Base-by-base conservation (phyloP, 2,329 filamentous ascomycete species). In the Xylaria sp. region DNA sequence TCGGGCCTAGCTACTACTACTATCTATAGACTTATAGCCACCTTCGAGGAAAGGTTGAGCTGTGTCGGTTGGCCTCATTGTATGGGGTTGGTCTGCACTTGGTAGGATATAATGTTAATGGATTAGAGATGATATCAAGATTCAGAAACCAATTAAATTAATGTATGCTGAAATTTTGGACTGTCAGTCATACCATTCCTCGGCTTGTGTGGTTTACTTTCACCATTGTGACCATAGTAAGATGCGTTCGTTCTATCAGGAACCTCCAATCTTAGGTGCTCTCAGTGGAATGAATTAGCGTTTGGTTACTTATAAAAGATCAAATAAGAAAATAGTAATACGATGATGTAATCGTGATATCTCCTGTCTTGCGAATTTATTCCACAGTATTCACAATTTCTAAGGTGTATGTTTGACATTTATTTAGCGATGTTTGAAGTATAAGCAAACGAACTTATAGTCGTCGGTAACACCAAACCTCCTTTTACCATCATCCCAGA, bases 81-180 rank as follows among this genome's bases (percentile, higher is more conserved):
- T 60, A 62, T 62, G 64, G 47, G 64, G 57, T 64, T 40, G 54
- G 51, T 37, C 61, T 63, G 37, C 44, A 35, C 29, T 68, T 68
- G 61, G 69, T 68, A 67, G 61, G 67, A 69, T 65, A 69, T 71
- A 71, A 71, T 71, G 63, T 70, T 71, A 71, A 71, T 71, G 68
- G 65, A 70, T 71, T 62, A 65, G 55, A 68, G 48, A 70, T 42
- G 58, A 68, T 59, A 63, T 61, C 57, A 66, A 69, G 60, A 69
- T 58, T 64, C 50, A 69, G 35, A 65, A 51, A 47, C 59, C 60
- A 60, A 66, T 63, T 27, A 65, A 48, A 37, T 63, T 59, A 60
- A 32, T 62, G 23, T 55, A 62, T 23, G 51, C 5, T 48, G 29
- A 50, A 60, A n/a, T 37, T 18, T 54, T 35, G 12, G 13, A 25